Conservation (phyloP, 2,329 filamentous ascomycete genomes). For the Venturia oleaginea region DNA sequence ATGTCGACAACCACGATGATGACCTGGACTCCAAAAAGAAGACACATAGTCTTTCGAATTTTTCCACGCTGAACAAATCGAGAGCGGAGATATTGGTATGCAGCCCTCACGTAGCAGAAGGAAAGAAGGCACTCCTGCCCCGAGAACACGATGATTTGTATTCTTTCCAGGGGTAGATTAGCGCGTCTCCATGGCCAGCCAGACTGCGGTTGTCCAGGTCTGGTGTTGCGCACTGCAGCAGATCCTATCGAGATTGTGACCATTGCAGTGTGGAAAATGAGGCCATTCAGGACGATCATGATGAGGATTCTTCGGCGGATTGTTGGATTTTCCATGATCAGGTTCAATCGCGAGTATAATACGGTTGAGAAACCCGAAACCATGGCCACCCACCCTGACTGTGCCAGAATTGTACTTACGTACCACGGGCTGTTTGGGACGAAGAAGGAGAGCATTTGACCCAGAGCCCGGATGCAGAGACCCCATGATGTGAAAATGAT, state of each 20-base stretch:
- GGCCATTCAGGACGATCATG: conserved; percentile 50
- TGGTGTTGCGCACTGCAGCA: background rate
- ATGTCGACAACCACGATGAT: conserved; percentile 12
- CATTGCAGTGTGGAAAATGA: conserved; percentile 26
- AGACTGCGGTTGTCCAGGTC: background rate
- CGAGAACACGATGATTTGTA: conserved; percentile 1
- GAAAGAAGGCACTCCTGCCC: conserved; percentile 6
- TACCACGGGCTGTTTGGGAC: background rate
- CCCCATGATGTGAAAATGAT: conserved; percentile 24
- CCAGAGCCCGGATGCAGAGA: conserved; percentile 3
- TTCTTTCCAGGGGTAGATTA: background rate
- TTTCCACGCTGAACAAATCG: conserved; percentile 1
- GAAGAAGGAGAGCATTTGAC: conserved; percentile 3
- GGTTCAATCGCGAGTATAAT: conserved; percentile 53
- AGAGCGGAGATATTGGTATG: conserved; percentile 7
- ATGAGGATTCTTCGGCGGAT: conserved; percentile 41
- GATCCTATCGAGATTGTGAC: background rate
- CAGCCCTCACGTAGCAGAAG: background rate
- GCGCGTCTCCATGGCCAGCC: conserved; percentile 5
- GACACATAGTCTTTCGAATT: conserved; percentile 5
- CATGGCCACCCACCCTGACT: conserved; percentile 47
- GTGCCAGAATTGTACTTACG: background rate
- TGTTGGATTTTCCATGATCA: conserved; percentile 44
- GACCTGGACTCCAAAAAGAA: conserved; percentile 11
- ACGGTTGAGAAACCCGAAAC: conserved; percentile 54